Percentiles rank a stretch among this genome's conserved stretches.
phyloP scores from a whole-genome alignment of 257 asterid species.

The Leonotis leonurus region DNA sequence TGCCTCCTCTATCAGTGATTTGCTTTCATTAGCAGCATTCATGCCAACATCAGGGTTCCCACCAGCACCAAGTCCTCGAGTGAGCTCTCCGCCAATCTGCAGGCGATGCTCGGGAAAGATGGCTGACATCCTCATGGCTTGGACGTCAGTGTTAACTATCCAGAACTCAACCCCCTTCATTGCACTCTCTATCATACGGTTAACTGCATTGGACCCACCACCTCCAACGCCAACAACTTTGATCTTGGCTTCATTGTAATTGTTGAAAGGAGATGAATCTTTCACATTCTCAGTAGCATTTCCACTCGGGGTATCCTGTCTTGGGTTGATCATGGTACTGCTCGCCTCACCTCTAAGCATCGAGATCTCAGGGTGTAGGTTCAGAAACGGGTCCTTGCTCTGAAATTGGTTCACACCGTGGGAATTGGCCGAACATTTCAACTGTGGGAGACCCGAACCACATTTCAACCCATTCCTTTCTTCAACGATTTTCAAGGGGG shows the following conservation, averaged over 20 bases:
- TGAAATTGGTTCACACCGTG: constrained; percentile 57
- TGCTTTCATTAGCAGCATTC: constrained; percentile 96
- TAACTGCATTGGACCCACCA: constrained; percentile 98
- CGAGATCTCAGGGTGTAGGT: constrained; percentile 81
- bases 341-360: constrained; percentile 78
- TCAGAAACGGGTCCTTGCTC: constrained; percentile 70
- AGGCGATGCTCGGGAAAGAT: constrained; percentile 57
- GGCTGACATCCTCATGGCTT: constrained; percentile 94
- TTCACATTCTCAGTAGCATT: constrained; percentile 49
- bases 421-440: constrained; percentile 62
- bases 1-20: constrained; percentile 72
- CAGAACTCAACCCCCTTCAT: constrained; percentile 99
- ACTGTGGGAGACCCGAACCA: constrained; percentile 26
- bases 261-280: constrained; percentile 39
- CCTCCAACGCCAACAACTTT: constrained; percentile 99
- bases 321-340: constrained; percentile 33
- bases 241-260: constrained; percentile 78
- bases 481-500: constrained; percentile 43
- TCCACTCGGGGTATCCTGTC: constrained; percentile 47
- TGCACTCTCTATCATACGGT: constrained; percentile 96
- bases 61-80: constrained; percentile 99
- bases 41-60: constrained; percentile 95
- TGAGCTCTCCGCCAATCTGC: constrained; percentile 91
- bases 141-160: constrained; percentile 95
- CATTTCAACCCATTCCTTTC: constrained; percentile 43